These are phyloP conservation scores for Erysimum cheiri DNA, from an alignment of 441 rosid species.

Conservation along the genomic window DNA sequence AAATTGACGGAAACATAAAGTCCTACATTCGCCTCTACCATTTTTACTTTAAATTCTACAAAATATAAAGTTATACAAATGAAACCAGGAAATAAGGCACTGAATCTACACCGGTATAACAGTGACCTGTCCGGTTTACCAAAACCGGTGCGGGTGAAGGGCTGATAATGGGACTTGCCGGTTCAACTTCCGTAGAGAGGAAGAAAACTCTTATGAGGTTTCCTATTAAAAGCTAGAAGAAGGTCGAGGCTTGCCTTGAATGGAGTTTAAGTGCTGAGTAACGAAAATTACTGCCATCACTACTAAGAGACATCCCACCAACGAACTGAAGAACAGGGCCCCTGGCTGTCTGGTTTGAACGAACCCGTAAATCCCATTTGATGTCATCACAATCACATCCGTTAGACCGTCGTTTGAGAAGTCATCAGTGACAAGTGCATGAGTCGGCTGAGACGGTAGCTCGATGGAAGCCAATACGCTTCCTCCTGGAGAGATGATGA, in stretches of 20 bases:
- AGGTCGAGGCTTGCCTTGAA: conserved; percentile 79
- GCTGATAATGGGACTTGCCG: not conserved
- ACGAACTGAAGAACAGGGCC: conserved; percentile 96
- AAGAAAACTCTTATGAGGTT: conserved; percentile 17
- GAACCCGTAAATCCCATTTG: conserved; percentile 88
- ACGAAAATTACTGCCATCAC: conserved; percentile 95
- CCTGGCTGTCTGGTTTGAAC: conserved; percentile 98
- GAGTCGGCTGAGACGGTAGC: conserved; percentile 92
- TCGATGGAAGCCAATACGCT: conserved; percentile 72
- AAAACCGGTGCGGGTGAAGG: conserved; percentile 31
- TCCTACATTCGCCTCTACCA: conserved; percentile 26
- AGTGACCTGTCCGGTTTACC: conserved; percentile 27
- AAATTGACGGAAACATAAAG: conserved; percentile 24
- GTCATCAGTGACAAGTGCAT: conserved; percentile 81
- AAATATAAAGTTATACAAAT: conserved; percentile 24
- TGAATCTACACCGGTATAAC: conserved; percentile 27
- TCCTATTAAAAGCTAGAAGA: conserved; percentile 54
- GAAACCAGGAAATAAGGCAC: conserved; percentile 20
- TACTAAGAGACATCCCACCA: conserved; percentile 88
- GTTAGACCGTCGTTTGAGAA: conserved; percentile 92
- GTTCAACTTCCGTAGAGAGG: conserved; percentile 30
- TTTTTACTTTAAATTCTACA: conserved; percentile 33
- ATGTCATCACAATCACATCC: conserved; percentile 86
- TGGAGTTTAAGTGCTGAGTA: conserved; percentile 85
- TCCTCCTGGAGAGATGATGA: conserved; percentile 87